These are phyloP conservation scores for Claviceps humidiphila DNA, from an alignment of 2,329 filamentous ascomycete genomes.

Conservation along the genomic window DNA sequence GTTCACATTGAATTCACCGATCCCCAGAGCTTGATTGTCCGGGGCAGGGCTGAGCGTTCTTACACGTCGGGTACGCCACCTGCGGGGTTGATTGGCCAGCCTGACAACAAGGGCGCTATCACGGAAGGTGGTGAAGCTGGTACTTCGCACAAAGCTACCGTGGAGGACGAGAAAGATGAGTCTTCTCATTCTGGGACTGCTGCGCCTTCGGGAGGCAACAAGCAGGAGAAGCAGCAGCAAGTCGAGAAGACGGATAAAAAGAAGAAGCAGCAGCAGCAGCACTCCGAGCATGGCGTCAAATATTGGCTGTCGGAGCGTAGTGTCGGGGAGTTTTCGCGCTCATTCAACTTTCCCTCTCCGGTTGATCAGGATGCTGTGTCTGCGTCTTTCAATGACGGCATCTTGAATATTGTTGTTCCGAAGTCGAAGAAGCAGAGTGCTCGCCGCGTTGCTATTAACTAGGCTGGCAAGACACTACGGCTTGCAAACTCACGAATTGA, in stretches of 20 bases:
- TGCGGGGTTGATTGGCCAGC: constrained; percentile 31
- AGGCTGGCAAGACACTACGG: background rate
- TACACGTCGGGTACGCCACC: constrained; percentile 33
- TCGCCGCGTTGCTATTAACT: constrained; percentile 13
- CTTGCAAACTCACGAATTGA: background rate
- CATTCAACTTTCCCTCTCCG: constrained; percentile 49
- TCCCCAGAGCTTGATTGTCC: constrained; percentile 52
- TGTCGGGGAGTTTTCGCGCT: constrained; percentile 50
- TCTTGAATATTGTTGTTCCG: constrained; percentile 48
- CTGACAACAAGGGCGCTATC: constrained; percentile 18
- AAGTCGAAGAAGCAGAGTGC: constrained; percentile 17
- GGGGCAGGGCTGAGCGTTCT: constrained; percentile 50
- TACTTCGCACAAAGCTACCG: constrained; percentile 39
- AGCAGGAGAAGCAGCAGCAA: constrained; percentile 5
- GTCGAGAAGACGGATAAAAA: constrained; percentile 17
- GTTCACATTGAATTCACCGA: constrained; percentile 65
- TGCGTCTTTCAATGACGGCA: constrained; percentile 48
- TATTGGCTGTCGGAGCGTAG: constrained; percentile 56
- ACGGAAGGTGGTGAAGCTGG: constrained; percentile 17
- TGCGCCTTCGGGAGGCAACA: constrained; percentile 8
- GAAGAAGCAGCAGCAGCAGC: constrained; percentile 4
- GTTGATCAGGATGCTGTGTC: constrained; percentile 46
- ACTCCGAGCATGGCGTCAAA: constrained; percentile 27
- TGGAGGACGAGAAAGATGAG: constrained; percentile 37
- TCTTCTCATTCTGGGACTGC: constrained; percentile 7